Evolutionary conservation across 306 rosid species (phyloP), one percentile per base, ranked within the genome.

Genomic region (Prunus mira): DNA sequence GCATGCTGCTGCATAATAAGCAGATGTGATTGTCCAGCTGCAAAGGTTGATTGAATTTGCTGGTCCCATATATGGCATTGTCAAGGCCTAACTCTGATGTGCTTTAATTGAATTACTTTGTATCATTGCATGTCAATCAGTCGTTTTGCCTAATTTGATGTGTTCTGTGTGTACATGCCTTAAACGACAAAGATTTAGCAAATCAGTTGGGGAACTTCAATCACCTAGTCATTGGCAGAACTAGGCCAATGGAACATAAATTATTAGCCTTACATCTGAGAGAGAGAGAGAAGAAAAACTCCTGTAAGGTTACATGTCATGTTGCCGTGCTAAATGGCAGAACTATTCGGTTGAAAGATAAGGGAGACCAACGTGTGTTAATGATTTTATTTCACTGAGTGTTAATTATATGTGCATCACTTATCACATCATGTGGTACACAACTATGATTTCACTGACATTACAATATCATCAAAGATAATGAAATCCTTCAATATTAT

Each of bases 131-230:
- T 6, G 67, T 22, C 78, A 73, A 71, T 65, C 69, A 67, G 74
- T 71, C 62, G 71, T 79, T 87, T 72, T 80, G 82, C 82, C 80
- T 70, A 82, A 88, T 60, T 75, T 70, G 85, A 82, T 63, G 78
- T 78, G 72, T 76, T 71, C 79, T 74, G 25, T 70, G 24, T 41
- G 72, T 71, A 75, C 77, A 49, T 10, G 60, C 71, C 82, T 67
- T 15, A 86, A 28, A 87, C 86, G 92, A 86, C 90, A 86, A 79
- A 38, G 82, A 72, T 28, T 55, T 73, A 57, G 54, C 87, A 83
- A 79, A 80, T 38, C 41, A 77, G 73, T 80, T 71, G 56, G 77
- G 52, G 78, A 27, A 61, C 52, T 70, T 63, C 67, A 32, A 70
- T 49, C 82, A 67, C 30, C 46, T 70, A 78, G 85, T 74, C 46